Percentiles rank a stretch among this genome's conserved stretches.
These are phyloP conservation scores for Pseudogymnoascus sp. DNA, from an alignment of 2,329 filamentous ascomycete genomes.

Conservation along the genomic window DNA sequence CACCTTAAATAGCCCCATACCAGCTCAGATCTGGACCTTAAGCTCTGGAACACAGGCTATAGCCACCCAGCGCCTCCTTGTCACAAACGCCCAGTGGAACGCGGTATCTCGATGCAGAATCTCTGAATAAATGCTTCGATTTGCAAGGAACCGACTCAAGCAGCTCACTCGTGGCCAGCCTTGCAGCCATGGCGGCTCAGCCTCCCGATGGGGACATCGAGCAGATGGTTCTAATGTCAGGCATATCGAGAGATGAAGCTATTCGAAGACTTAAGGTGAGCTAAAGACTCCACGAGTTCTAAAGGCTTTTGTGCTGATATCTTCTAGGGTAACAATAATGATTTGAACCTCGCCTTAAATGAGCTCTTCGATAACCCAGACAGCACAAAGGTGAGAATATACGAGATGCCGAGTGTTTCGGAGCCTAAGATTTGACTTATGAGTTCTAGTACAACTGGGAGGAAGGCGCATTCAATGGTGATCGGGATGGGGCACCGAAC, in stretches of 20 bases:
- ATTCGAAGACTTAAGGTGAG: slow-evolving; percentile 7
- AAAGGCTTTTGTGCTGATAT: background rate
- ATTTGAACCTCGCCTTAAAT: slow-evolving; percentile 41
- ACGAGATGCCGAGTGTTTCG: slow-evolving; percentile 11
- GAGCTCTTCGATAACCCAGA: slow-evolving; percentile 44
- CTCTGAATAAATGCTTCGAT: slow-evolving; percentile 6
- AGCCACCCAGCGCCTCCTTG: background rate
- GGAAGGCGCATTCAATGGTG: slow-evolving; percentile 45
- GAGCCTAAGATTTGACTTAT: slow-evolving; percentile 10
- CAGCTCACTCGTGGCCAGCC: background rate
- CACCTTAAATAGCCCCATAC: slow-evolving; percentile 1
- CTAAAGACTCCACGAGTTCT: background rate
- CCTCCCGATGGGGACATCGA: background rate
- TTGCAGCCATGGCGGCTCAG: slow-evolving; percentile 6
- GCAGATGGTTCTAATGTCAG: background rate
- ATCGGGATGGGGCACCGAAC: slow-evolving; percentile 43
- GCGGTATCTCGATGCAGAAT: background rate
- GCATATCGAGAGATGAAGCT: slow-evolving; percentile 6
- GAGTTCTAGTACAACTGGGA: slow-evolving; percentile 51
- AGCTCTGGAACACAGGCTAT: background rate
- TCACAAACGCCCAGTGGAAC: background rate
- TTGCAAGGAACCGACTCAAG: slow-evolving; percentile 4
- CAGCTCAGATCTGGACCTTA: background rate
- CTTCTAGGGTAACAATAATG: slow-evolving; percentile 38
- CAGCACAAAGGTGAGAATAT: slow-evolving; percentile 31